Evolutionary conservation across 73 alveolate species (phyloP).

Genomic region (Paramecium tetraurelia): DNA sequence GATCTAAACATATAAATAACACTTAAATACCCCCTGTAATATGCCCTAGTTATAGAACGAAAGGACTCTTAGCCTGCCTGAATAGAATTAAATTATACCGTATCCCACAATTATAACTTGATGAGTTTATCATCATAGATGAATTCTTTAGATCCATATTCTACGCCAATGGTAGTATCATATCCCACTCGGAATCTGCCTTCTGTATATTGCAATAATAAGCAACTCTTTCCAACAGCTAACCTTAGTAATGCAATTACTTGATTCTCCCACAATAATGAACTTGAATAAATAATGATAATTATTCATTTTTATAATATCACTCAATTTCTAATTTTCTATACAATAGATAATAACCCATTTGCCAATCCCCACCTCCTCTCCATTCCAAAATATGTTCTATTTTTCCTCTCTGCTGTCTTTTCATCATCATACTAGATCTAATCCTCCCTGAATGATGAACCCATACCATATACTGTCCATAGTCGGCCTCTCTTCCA

Average conservation of each 20-base stretch:
- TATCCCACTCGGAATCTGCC: conserved; percentile 72
- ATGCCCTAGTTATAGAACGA: conserved; percentile 60
- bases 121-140: conserved; percentile 69
- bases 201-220: conserved; percentile 73
- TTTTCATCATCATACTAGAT: conserved; percentile 91
- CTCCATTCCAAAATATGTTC: conserved; percentile 89
- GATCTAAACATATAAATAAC: conserved; percentile 69
- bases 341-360: conserved; percentile 93
- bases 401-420: conserved; percentile 83
- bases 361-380: conserved; percentile 99
- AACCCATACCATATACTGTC: conserved; percentile 99
- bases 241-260: conserved; percentile 25
- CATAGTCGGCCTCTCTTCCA: conserved; percentile 98
- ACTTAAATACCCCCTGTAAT: conserved; percentile 55
- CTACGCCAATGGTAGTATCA: conserved; percentile 84
- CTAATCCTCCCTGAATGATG: conserved; percentile 92
- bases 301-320: conserved; percentile 51
- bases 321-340: conserved; percentile 86
- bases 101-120: conserved; percentile 86
- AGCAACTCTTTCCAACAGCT: conserved; percentile 87
- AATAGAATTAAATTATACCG: conserved; percentile 60
- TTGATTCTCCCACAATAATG: conserved; percentile 62
- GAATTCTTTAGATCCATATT: conserved; percentile 77
- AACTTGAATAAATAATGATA: conserved; percentile 62
- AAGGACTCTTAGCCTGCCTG: conserved; percentile 66